Base-by-base conservation (phyloP, 2,329 filamentous ascomycete genomes). In the Thermothelomyces thermophilus region DNA sequence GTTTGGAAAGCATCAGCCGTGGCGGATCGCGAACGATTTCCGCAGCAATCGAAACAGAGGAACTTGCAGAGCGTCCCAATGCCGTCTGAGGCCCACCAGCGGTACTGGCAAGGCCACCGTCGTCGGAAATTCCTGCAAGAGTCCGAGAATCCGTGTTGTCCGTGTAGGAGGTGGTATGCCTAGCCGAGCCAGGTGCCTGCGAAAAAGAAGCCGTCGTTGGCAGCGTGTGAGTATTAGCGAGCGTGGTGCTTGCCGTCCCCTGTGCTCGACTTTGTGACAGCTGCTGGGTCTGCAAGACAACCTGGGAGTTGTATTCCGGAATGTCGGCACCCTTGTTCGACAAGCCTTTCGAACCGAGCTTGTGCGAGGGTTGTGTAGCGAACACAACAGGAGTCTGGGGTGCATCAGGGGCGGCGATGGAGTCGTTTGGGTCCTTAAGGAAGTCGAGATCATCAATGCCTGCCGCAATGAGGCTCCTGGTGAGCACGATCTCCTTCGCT, bases 281-380 rank as follows among this genome's bases (percentile, higher is more conserved):
- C 24, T 53, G 53, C 30, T 56, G 53, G 11, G 48, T 79, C 57
- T 79, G 76, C 17, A 72, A 68, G 17, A 79, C 70, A 16, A 78
- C 67, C 26, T 80, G 73, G 1, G 73, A 71, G 11, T 65, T 66
- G 22, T 63, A 62, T 33, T 67, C 63, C 1, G 63, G 59, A 14
- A 59, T 58, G 11, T 62, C 30, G 2, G 64, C 62, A 8, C 58
- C 62, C n/a, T 69, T 66, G 39, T 60, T 63, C 4, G 68, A 65
- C 9, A 61, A 63, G 19, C 59, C 61, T 4, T 56, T 52, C 13
- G 62, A 59, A 3, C 62, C 62, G n/a, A 54, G 56, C 28, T 58
- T 56, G 28, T 61, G 62, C 2, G 59, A 56, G 5, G 66, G 63
- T 47, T 77, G 75, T 1, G 72, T 78, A 30, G 71, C 70, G 40